Evolutionary conservation across 345 rosid species (phyloP).

Genomic region (Eucalyptus pauciflora): DNA sequence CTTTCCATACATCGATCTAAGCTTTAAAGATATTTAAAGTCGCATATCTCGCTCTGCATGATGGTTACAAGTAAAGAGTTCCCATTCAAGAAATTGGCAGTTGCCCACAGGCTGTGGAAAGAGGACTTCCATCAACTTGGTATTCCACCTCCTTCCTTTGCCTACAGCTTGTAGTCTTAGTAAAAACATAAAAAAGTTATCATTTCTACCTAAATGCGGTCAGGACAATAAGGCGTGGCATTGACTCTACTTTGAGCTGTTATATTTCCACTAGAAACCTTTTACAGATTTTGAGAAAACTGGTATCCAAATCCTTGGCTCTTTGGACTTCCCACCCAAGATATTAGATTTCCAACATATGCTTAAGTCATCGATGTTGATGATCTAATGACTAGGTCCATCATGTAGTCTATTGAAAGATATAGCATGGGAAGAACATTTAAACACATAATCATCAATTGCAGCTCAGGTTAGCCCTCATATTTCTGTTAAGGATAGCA

Average conservation of each 20-base stretch:
- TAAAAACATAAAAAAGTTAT: background rate
- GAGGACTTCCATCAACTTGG: background rate
- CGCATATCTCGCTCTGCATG: background rate
- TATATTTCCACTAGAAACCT: background rate
- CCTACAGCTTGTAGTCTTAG: background rate
- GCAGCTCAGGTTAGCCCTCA: background rate
- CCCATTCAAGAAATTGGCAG: background rate
- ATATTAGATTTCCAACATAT: background rate
- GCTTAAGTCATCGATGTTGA: background rate
- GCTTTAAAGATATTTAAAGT: background rate
- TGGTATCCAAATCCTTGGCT: background rate
- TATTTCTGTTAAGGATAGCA: background rate
- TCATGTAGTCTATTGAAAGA: background rate
- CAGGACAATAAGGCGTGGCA: background rate
- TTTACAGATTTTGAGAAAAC: background rate
- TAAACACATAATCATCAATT: background rate
- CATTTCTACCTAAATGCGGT: background rate
- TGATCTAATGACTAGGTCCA: background rate
- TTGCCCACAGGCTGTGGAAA: background rate
- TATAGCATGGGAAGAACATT: background rate
- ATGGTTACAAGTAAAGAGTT: background rate
- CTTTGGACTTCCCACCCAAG: background rate
- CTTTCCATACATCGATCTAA: background rate
- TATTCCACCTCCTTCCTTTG: background rate
- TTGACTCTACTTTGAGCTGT: background rate